These are phyloP conservation scores for Suhomyces chickasaworum DNA, from an alignment of 1,139 yeast species.

Conservation along the genomic window DNA sequence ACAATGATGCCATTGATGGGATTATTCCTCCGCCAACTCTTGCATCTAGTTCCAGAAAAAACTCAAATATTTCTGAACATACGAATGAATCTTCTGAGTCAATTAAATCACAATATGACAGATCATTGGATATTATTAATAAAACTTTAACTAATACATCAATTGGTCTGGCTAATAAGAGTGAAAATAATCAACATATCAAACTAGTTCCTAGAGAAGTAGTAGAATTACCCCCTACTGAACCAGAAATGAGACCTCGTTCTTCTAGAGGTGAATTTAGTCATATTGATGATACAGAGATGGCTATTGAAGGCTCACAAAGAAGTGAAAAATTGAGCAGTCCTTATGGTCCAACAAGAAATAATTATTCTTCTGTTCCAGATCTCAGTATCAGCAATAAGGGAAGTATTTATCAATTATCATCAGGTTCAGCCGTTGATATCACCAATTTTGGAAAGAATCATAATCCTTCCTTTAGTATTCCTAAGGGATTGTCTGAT, in stretches of 20 bases:
- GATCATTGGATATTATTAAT: constrained; percentile 32
- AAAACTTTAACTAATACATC: constrained; percentile 29
- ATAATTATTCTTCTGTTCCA: constrained; percentile 28
- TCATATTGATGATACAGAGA: constrained; percentile 12
- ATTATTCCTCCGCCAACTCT: constrained; percentile 15
- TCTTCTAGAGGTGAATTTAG: constrained; percentile 36
- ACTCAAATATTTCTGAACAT: constrained; percentile 18
- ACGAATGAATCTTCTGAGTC: constrained; percentile 26
- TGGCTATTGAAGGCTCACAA: neutral
- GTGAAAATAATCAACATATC: constrained; percentile 11
- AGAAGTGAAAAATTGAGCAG: neutral
- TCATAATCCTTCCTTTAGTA: constrained; percentile 42
- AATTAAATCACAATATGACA: constrained; percentile 22
- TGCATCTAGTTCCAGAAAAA: constrained; percentile 9
- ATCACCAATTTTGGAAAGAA: constrained; percentile 45
- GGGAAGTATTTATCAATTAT: constrained; percentile 26
- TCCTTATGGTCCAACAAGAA: constrained; percentile 1
- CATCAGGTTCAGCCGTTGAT: constrained; percentile 46
- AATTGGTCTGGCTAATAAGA: constrained; percentile 13
- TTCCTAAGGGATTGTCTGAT: constrained; percentile 22
- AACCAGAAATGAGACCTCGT: constrained; percentile 24
- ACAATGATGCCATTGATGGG: constrained; percentile 5
- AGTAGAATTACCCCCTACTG: constrained; percentile 12
- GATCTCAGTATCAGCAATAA: constrained; percentile 21
- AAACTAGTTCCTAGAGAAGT: constrained; percentile 18